Conservation (phyloP, 495 filamentous ascomycete species). For the Sporormia fimetaria region DNA sequence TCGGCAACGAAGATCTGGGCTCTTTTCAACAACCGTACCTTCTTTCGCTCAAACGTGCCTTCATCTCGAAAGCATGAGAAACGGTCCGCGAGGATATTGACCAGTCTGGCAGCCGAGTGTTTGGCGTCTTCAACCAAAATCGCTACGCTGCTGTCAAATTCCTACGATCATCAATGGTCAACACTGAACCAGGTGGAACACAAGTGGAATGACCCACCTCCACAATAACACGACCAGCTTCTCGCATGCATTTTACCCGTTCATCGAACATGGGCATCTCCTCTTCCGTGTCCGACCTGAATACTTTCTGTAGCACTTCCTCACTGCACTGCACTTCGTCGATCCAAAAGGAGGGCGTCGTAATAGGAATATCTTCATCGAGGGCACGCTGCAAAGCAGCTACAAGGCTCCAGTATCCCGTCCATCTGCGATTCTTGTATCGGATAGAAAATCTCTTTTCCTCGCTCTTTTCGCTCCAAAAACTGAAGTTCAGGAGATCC, state of each 20-base stretch:
- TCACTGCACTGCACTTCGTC: slow-evolving; percentile 66
- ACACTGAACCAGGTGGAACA: not conserved
- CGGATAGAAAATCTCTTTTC: slow-evolving; percentile 64
- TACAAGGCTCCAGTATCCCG: slow-evolving; percentile 91
- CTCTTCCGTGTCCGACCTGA: slow-evolving; percentile 75
- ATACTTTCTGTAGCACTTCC: slow-evolving; percentile 61
- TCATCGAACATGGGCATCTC: slow-evolving; percentile 77
- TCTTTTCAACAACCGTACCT: slow-evolving; percentile 76
- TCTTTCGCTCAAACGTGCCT: slow-evolving; percentile 55
- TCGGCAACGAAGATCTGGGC: slow-evolving; percentile 95
- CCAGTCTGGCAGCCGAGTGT: slow-evolving; percentile 68
- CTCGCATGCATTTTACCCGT: slow-evolving; percentile 64
- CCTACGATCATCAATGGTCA: slow-evolving; percentile 39
- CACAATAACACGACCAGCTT: slow-evolving; percentile 74
- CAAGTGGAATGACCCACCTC: slow-evolving; percentile 46
- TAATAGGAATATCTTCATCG: slow-evolving; percentile 93
- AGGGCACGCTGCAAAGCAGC: slow-evolving; percentile 75
- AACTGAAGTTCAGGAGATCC: slow-evolving; percentile 93
- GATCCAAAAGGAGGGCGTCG: slow-evolving; percentile 76
- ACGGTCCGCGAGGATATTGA: slow-evolving; percentile 66
- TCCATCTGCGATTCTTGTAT: slow-evolving; percentile 72
- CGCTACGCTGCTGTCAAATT: slow-evolving; percentile 63
- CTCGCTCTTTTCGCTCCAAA: slow-evolving; percentile 64
- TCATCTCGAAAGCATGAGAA: slow-evolving; percentile 85
- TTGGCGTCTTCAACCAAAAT: slow-evolving; percentile 66